A percentile compares a stretch with the other conserved stretches of the same genome.
Conservation (phyloP, 352 stramenopile species). For the Thraustochytrium striatum region DNA sequence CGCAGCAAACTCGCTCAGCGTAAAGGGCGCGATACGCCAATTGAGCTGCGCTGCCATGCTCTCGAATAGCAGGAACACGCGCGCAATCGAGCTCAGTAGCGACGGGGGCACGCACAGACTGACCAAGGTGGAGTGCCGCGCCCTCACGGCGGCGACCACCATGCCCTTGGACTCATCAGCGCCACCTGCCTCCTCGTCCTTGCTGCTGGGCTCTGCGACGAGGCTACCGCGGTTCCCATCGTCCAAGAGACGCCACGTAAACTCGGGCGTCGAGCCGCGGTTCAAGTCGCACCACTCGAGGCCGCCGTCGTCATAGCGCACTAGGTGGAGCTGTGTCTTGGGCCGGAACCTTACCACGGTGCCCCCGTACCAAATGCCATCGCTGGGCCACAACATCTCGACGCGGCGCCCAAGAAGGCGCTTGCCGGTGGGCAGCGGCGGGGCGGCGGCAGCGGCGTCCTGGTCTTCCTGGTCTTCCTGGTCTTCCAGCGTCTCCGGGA, state of each 20-base stretch:
- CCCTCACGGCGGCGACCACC: not conserved
- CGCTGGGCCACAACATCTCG: slow-evolving; percentile 17
- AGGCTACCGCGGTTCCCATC: not conserved
- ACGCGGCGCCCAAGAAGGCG: not conserved
- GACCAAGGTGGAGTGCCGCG: not conserved
- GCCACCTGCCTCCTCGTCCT: not conserved
- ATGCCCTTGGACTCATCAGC: not conserved
- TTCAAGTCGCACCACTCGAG: slow-evolving; percentile 45
- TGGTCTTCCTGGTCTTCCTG: not conserved
- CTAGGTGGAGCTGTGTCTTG: slow-evolving; percentile 21
- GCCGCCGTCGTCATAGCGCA: slow-evolving; percentile 9
- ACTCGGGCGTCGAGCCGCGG: not conserved
- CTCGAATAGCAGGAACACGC: slow-evolving; percentile 31
- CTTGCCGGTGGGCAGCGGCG: not conserved
- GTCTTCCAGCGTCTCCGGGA: not conserved
- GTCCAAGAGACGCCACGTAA: not conserved
- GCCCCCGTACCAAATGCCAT: slow-evolving; percentile 21
- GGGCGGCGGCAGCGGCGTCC: not conserved
- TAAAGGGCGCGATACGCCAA: slow-evolving; percentile 16
- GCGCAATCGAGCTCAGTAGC: not conserved
- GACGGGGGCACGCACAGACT: not conserved
- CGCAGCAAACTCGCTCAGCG: slow-evolving; percentile 9
- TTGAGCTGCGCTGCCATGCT: slow-evolving; percentile 30
- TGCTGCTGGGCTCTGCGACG: not conserved
- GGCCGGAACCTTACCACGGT: slow-evolving; percentile 22